phyloP scores from a whole-genome alignment of 257 asterid genomes.

The Rehmannia glutinosa region DNA sequence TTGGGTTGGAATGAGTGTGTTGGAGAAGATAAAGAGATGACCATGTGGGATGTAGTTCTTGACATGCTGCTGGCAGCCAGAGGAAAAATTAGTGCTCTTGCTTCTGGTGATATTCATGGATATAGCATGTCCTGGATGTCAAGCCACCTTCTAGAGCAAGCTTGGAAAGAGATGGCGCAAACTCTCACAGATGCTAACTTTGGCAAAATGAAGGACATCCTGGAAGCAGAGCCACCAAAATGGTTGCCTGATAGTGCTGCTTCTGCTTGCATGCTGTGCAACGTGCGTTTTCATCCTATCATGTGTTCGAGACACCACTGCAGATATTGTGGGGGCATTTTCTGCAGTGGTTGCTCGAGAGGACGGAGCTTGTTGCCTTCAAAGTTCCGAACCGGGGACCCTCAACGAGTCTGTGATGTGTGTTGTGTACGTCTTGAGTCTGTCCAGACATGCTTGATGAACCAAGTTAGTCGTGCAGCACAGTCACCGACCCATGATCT shows the following conservation, averaged over 20 bases:
- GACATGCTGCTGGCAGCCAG: conserved; percentile 64
- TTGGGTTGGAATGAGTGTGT: conserved; percentile 42
- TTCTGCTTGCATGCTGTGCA: conserved; percentile 74
- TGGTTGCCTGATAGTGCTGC: conserved; percentile 84
- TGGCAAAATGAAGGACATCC: conserved; percentile 47
- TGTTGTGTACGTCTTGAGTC: conserved; percentile 66
- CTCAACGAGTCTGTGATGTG: conserved; percentile 73
- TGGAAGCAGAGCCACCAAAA: conserved; percentile 72
- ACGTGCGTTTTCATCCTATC: conserved; percentile 67
- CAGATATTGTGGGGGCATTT: conserved; percentile 72
- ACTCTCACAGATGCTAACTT: conserved; percentile 59
- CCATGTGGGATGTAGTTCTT: conserved; percentile 78
- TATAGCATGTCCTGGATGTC: conserved; percentile 50
- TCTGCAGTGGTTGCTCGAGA: conserved; percentile 56
- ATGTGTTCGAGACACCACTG: conserved; percentile 78
- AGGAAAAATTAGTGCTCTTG: conserved; percentile 50
- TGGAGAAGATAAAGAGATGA: conserved; percentile 65
- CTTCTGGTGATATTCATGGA: conserved; percentile 51
- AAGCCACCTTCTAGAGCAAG: conserved; percentile 51
- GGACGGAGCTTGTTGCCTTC: conserved; percentile 73
- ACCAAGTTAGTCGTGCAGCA: conserved; percentile 70
- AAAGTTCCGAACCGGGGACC: conserved; percentile 48
- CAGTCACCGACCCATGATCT: conserved; percentile 69
- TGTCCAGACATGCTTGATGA: conserved; percentile 60
- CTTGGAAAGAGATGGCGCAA: conserved; percentile 81